Evolutionary conservation across 2,329 filamentous ascomycete genomes (phyloP), one percentile per base, ranked within the genome.

Genomic region (Penicillium expansum): DNA sequence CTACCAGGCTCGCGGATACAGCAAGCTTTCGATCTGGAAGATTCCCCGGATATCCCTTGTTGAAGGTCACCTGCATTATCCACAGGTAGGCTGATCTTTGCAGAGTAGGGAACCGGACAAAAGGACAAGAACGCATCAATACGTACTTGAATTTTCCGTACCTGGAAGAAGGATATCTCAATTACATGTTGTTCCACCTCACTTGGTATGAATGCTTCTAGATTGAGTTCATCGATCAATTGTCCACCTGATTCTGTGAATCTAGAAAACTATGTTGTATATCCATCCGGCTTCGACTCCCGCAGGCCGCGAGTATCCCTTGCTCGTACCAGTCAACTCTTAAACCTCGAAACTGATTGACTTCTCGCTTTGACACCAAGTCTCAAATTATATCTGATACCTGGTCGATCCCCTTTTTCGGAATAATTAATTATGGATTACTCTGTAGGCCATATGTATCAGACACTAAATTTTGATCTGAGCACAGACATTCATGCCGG

Each of bases 231-330:
- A 41, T 29, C 42, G 57, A 62, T 58, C 50, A 30, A 43, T 24
- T 41, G 56, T 47, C 52, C 63, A 64, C 55, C 60, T 66, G 63
- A 66, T 56, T 51, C 44, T 18, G 13, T 54, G 45, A 58, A 49
- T 60, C 52, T 44, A 58, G 52, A 64, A 44, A 63, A 57, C 42
- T 43, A 59, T 60, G 57, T n/a, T n/a, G n/a, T n/a, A n/a, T n/a
- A n/a, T n/a, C n/a, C n/a, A n/a, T 37, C 44, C 50, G 57, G 58
- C 55, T 62, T 56, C 48, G 30, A 57, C 49, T 45, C 48, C 55
- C 61, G 57, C 29, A 33, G 24, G 57, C 57, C 59, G 57, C 56
- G 51, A 53, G 56, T 56, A 56, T 60, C 63, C 63, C 63, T 64
- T 65, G 62, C 57, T 39, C 58, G 27, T 42, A 56, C 56, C 48